Evolutionary conservation across 257 asterid species (phyloP).

Genomic region (Solanum infundibuliforme): DNA sequence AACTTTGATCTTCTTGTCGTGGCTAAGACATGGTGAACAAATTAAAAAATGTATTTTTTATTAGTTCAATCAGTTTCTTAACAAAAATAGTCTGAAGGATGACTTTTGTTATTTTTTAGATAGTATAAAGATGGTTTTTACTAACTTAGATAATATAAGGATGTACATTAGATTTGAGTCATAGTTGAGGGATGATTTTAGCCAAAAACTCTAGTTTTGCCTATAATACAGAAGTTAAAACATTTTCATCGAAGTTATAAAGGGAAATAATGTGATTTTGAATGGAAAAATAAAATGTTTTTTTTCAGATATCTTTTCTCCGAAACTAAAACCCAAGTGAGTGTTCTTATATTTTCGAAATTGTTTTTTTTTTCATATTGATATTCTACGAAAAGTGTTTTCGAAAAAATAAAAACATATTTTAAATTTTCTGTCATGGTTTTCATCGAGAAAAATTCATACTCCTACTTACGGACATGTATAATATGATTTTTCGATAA

Average conservation of each 20-base stretch:
- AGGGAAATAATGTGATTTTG: background rate
- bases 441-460: background rate
- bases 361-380: background rate
- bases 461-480: accelerated
- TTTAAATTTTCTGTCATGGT: accelerated
- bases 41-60: too few species aligned
- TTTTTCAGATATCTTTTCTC: background rate
- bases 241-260: background rate
- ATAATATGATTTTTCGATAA: background rate
- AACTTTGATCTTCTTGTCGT: too few species aligned
- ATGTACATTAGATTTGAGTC: too few species aligned
- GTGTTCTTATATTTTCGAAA: background rate
- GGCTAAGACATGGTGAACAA: too few species aligned
- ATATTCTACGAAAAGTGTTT: background rate
- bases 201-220: background rate
- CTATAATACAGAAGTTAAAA: background rate
- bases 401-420: background rate
- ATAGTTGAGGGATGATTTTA: too few species aligned
- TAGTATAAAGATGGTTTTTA: too few species aligned
- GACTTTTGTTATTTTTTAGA: too few species aligned
- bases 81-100: too few species aligned
- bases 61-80: too few species aligned
- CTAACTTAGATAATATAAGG: too few species aligned
- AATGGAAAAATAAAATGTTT: background rate
- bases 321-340: background rate